Evolutionary conservation across 148 eudicot species (phyloP), one percentile per base, ranked within the genome.

Genomic region (Diospyros kaki): DNA sequence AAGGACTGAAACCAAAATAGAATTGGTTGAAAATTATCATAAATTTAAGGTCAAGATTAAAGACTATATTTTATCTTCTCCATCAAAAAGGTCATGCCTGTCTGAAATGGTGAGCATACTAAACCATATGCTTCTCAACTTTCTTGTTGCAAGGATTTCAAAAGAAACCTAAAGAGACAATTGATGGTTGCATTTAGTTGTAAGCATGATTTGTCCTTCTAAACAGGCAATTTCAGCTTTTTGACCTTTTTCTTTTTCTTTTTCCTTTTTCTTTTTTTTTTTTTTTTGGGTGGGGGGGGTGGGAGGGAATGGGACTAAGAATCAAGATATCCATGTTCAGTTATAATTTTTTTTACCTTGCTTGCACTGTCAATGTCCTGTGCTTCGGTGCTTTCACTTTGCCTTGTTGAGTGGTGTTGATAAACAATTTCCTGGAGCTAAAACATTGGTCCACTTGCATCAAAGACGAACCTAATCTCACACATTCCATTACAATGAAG

Each of bases 361-460:
- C 84, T 81, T 67, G 61, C 66, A 81, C 81, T 5, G 63, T 74
- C 10, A 81, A 73, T 64, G 75, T 69, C 42, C 58, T 61, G 76
- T 39, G 50, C 45, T 73, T 77, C n/a, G 39, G 56, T 62, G 69
- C 55, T 61, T 74, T 77, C 46, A 53, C 63, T 39, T 77, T 74
- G n/a, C 75, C 68, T 38, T 40, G 75, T 62, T 78, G 64, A 77
- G 58, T 53, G 79, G 81, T 68, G 81, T 64, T 64, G 64, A 82
- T 41, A 63, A 80, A 75, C 73, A 83, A 51, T 63, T 80, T 85
- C 70, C 77, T 64, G 45, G 88, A 84, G 73, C 77, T 71, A 75
- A 76, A 71, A 68, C 76, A 67, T 75, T 72, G 83, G 75, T 90
- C 84, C 60, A 78, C 80, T 58, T 60, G 78, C 81, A 80, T 75